Evolutionary conservation across 2,329 filamentous ascomycete species (phyloP), one percentile per base, ranked within the genome.

Genomic region (Aspergillus thermomutatus): DNA sequence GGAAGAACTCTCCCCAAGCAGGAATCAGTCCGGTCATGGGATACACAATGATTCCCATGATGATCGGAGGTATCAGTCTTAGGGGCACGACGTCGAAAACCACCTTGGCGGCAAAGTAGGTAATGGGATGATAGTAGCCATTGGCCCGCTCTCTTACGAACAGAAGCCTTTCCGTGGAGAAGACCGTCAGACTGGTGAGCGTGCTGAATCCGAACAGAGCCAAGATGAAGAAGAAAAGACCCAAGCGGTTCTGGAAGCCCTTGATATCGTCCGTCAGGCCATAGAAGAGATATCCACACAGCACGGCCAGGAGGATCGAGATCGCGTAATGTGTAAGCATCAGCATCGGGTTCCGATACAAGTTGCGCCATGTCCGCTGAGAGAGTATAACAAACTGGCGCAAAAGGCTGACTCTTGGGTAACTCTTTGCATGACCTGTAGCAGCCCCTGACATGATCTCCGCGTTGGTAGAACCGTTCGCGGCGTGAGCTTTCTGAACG

Each of bases 241-340:
- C 94, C 4, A 99, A 86, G 21, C 94, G 86, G 74, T 99, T 99
- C 74, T 99, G 94, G 83, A 99, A 99, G 34, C 95, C 94, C 60
- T 91, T 89, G 65, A 99, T 96, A 69, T 99, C 92, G 69, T 96
- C 92, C 0, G 92, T 96, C 49, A 99, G 81, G 2, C 93, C 94
- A 67, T 97, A 99, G 79, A 97, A 99, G 11, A 99, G 83, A 75
- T 90, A 97, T 3, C 94, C 94, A 1, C 93, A 92, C 56, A 99
- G 89, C 4, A 97, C 93, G 1, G 92, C 94, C 5, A 99, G 83
- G 0, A 97, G 78, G 59, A 99, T 97, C 7, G 94, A 92, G 64
- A 97, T 97, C 40, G 94, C 94, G 71, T 97, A 99, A 76, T 99
- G 94, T 0, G 92, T 97, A 56, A 99, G 83, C 94, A 99, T 99